phyloP scores from a whole-genome alignment of 345 rosid species.

The Punica granatum region DNA sequence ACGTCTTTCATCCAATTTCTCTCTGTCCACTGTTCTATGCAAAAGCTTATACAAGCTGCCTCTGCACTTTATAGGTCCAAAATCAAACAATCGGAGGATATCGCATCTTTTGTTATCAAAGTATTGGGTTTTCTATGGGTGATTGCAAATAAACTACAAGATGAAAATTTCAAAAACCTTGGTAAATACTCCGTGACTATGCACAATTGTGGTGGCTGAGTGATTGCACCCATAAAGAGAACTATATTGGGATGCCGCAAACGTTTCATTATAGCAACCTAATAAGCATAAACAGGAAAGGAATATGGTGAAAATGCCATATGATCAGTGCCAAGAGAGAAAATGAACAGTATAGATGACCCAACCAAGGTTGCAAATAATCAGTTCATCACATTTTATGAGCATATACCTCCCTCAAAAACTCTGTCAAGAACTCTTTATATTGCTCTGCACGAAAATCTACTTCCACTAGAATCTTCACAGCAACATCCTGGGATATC shows the following conservation, averaged over 20 bases:
- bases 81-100: not conserved
- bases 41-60: constrained; percentile 94
- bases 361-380: not conserved
- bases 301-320: not conserved
- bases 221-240: constrained; percentile 98
- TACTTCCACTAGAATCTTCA: constrained; percentile 99
- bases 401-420: constrained; percentile 51
- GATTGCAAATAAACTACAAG: not conserved
- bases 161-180: constrained; percentile 39
- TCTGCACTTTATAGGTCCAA: constrained; percentile 39
- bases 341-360: not conserved
- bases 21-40: constrained; percentile 80
- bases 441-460: constrained; percentile 80
- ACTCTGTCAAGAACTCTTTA: constrained; percentile 61
- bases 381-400: not conserved
- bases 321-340: not conserved
- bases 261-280: constrained; percentile 99
- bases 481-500: constrained; percentile 87
- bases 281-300: not conserved
- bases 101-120: not conserved
- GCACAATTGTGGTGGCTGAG: constrained; percentile 92
- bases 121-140: not conserved
- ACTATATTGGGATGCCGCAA: constrained; percentile 98
- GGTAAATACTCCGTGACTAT: constrained; percentile 97
- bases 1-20: constrained; percentile 83